Evolutionary conservation across 2,329 filamentous ascomycete genomes (phyloP).

Genomic region (Sarocladium kiliense): DNA sequence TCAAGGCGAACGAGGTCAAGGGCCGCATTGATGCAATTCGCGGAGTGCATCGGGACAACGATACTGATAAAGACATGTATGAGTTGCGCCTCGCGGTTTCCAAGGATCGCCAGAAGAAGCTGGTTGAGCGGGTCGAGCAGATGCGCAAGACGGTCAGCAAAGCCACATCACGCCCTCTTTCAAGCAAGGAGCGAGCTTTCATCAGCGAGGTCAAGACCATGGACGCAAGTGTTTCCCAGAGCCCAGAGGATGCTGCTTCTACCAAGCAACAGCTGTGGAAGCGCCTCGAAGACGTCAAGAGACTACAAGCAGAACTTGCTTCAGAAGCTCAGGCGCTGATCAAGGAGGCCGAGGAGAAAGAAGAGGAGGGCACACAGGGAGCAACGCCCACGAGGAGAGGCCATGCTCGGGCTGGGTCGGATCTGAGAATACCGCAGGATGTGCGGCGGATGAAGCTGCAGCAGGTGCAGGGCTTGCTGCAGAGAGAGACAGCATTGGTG

Average conservation of each 20-base stretch:
- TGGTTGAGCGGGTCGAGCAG: slow-evolving; percentile 55
- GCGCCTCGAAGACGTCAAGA: slow-evolving; percentile 52
- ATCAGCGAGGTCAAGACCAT: slow-evolving; percentile 47
- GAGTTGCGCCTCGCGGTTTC: slow-evolving; percentile 52
- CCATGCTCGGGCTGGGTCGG: slow-evolving; percentile 23
- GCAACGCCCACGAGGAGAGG: slow-evolving; percentile 12
- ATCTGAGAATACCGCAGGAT: slow-evolving; percentile 52
- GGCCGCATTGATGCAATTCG: slow-evolving; percentile 60
- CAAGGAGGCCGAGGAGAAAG: slow-evolving; percentile 49
- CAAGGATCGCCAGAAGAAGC: slow-evolving; percentile 48
- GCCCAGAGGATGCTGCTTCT: neutral
- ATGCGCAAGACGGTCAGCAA: slow-evolving; percentile 42
- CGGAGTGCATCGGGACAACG: slow-evolving; percentile 39
- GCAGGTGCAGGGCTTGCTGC: slow-evolving; percentile 58
- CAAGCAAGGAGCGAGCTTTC: slow-evolving; percentile 39
- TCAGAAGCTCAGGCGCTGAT: slow-evolving; percentile 47
- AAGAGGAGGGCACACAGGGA: slow-evolving; percentile 34
- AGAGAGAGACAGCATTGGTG: slow-evolving; percentile 62
- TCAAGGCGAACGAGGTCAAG: slow-evolving; percentile 60
- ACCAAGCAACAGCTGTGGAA: slow-evolving; percentile 45
- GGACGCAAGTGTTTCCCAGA: slow-evolving; percentile 42
- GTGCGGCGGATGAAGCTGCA: slow-evolving; percentile 58
- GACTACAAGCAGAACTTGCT: slow-evolving; percentile 46
- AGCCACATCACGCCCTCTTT: slow-evolving; percentile 36
- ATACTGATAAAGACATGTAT: slow-evolving; percentile 51